Conservation (phyloP, 495 filamentous ascomycete species). For the Collariella sp. region DNA sequence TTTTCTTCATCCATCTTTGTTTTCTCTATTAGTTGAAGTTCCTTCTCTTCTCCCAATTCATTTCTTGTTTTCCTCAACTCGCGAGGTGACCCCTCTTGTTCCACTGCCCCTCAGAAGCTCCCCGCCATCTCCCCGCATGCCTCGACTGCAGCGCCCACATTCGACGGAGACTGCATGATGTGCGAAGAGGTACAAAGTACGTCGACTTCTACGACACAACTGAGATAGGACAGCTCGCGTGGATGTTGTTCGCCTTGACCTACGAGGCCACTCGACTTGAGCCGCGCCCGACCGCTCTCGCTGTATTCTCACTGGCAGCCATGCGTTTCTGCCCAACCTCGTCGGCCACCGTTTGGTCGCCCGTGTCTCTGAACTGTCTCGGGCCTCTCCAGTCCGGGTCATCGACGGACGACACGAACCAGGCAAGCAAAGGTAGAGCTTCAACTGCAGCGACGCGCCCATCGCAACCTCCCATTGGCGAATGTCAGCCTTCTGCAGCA, state of each 20-base stretch:
- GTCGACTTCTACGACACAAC: not conserved
- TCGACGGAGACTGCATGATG: not conserved
- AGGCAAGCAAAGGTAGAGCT: conserved; percentile 2
- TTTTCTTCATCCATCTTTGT: too few species aligned
- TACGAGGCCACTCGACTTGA: not conserved
- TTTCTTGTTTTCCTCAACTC: not conserved
- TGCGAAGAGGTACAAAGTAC: too few species aligned
- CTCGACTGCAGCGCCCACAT: not conserved
- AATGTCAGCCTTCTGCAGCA: conserved; percentile 26
- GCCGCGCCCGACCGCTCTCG: conserved; percentile 1
- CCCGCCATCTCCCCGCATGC: not conserved
- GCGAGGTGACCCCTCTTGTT: not conserved
- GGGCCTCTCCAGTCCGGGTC: not conserved
- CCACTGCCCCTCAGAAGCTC: not conserved
- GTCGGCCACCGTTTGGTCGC: not conserved
- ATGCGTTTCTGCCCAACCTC: conserved; percentile 28
- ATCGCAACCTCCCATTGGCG: conserved; percentile 20
- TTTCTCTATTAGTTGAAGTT: too few species aligned
- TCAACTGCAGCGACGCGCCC: not conserved
- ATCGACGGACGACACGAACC: conserved; percentile 12
- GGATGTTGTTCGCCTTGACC: not conserved
- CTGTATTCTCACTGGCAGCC: not conserved
- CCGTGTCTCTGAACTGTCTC: not conserved
- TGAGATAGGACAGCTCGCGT: not conserved
- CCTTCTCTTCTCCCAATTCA: not conserved